Conservation (phyloP, 108 stramenopile genomes). For the Fragilariopsis cylindrus region DNA sequence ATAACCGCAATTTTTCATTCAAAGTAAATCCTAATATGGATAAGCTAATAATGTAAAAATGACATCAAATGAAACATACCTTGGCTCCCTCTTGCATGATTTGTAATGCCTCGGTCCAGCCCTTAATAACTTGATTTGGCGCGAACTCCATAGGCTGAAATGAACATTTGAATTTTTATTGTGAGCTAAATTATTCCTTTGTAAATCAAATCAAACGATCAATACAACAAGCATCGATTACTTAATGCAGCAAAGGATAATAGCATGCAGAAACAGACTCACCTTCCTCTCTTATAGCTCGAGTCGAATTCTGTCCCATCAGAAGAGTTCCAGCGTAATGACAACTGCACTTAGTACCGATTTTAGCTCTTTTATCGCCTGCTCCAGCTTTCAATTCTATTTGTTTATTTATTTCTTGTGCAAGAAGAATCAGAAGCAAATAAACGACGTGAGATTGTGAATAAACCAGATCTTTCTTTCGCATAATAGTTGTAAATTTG, state of each 20-base stretch:
- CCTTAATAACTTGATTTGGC: slow-evolving; percentile 92
- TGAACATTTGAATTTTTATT: no score
- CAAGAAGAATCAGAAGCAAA: neutral
- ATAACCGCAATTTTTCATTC: neutral
- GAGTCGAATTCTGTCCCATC: slow-evolving; percentile 94
- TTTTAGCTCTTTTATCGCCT: slow-evolving; percentile 62
- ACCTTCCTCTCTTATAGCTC: slow-evolving; percentile 76
- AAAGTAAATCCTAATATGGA: neutral
- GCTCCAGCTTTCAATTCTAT: no score
- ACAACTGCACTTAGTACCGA: slow-evolving; percentile 69
- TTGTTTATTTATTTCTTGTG: no score
- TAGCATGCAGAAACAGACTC: neutral
- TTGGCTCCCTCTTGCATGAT: slow-evolving; percentile 96
- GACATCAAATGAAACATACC: neutral
- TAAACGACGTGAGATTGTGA: neutral
- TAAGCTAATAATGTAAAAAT: neutral
- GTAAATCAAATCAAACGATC: neutral
- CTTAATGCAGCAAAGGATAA: neutral
- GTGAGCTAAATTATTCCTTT: neutral
- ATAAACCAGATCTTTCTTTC: neutral
- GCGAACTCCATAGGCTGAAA: slow-evolving; percentile 82
- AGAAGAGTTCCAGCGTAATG: slow-evolving; percentile 91
- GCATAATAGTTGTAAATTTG: neutral
- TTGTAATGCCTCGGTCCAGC: slow-evolving; percentile 92
- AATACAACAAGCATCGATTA: slow-evolving; percentile 3